These are phyloP conservation scores for Aegilops tauschii DNA, from an alignment of 176 grass and related monocot genomes.

Conservation along the genomic window DNA sequence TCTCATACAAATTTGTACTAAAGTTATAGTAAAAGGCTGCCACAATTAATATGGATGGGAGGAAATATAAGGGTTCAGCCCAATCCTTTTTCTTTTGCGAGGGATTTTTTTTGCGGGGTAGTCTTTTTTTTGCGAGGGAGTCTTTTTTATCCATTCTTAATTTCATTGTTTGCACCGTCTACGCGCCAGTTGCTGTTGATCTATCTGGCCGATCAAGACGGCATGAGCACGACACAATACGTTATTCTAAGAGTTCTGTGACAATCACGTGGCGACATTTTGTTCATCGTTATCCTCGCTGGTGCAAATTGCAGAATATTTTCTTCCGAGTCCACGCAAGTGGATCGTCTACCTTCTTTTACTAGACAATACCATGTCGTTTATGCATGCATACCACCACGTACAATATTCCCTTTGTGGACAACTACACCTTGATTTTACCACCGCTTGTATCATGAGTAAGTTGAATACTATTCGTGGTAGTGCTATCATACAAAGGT, in stretches of 20 bases:
- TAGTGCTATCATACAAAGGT: neutral
- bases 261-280: neutral
- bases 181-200: neutral
- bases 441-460: neutral
- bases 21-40: no score
- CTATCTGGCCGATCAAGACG: neutral
- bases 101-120: neutral
- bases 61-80: neutral
- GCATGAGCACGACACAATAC: neutral
- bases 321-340: neutral
- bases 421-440: neutral
- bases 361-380: neutral
- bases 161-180: slow-evolving; percentile 1
- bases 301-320: neutral
- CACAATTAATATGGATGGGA: no score
- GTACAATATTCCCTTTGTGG: neutral
- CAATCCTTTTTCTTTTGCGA: neutral
- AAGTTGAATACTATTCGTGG: neutral
- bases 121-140: neutral
- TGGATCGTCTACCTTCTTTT: neutral
- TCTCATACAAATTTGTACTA: no score
- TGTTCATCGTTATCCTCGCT: neutral
- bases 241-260: neutral
- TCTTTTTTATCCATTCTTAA: neutral
- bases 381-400: neutral